Percentiles rank a stretch among this genome's conserved stretches.
Evolutionary conservation across 2,329 filamentous ascomycete species (phyloP).

Genomic region (Fusarium sp.): DNA sequence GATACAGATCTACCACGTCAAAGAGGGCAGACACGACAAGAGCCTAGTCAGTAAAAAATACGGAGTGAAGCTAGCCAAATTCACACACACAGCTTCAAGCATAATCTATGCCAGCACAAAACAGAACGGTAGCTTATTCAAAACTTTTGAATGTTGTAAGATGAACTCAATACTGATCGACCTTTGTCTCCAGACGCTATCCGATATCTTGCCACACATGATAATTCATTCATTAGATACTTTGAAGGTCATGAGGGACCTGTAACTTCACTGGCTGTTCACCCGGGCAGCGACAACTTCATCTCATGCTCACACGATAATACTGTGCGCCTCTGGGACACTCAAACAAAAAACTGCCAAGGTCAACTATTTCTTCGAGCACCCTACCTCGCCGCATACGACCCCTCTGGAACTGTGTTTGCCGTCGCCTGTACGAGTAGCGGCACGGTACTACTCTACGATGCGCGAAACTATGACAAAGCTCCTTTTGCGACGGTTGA

Average conservation of each 20-base stretch:
- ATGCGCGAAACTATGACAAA: constrained; percentile 92
- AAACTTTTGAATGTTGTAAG: neutral
- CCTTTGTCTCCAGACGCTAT: constrained; percentile 71
- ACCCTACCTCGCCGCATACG: constrained; percentile 86
- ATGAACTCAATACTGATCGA: neutral
- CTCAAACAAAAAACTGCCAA: constrained; percentile 79
- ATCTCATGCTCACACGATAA: constrained; percentile 92
- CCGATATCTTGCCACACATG: constrained; percentile 88
- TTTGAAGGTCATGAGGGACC: constrained; percentile 88
- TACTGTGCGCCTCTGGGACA: constrained; percentile 91
- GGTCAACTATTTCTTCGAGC: constrained; percentile 83
- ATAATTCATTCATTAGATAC: constrained; percentile 96
- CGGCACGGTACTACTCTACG: constrained; percentile 86
- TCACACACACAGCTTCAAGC: constrained; percentile 89
- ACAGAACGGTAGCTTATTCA: constrained; percentile 73
- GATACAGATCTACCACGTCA: constrained; percentile 93
- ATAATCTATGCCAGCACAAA: constrained; percentile 97
- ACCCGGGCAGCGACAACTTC: constrained; percentile 89
- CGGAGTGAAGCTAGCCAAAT: constrained; percentile 90
- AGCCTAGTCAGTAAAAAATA: constrained; percentile 95
- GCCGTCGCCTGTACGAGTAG: constrained; percentile 85
- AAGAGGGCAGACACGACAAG: constrained; percentile 89
- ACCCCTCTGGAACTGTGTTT: constrained; percentile 91
- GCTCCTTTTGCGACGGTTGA: constrained; percentile 89
- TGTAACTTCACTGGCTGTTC: constrained; percentile 85